A percentile compares a stretch with the other conserved stretches of the same genome.
phyloP scores from a whole-genome alignment of 2,329 filamentous ascomycete species.

The Cladorrhinum sp. region DNA sequence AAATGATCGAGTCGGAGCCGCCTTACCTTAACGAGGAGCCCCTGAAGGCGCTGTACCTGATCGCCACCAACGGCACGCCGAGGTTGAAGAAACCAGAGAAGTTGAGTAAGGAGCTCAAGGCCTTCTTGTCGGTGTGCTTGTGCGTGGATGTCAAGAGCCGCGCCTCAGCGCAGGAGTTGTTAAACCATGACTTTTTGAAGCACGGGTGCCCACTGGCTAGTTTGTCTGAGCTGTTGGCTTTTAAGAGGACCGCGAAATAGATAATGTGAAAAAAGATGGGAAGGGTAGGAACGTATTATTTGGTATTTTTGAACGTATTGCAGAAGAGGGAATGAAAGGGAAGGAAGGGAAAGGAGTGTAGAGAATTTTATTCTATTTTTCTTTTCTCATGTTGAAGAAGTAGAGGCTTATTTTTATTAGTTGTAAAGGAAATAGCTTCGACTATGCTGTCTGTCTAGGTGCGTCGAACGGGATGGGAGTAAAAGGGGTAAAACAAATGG shows the following conservation, averaged over 20 bases:
- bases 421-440: no score
- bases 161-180: slow-evolving; percentile 84
- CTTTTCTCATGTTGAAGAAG: no score
- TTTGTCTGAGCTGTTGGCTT: slow-evolving; percentile 82
- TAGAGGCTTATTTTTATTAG: no score
- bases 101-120: slow-evolving; percentile 95
- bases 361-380: no score
- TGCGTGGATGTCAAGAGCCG: slow-evolving; percentile 95
- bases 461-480: no score
- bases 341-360: not conserved
- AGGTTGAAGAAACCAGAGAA: slow-evolving; percentile 98
- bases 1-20: slow-evolving; percentile 99
- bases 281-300: not conserved
- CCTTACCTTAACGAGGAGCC: slow-evolving; percentile 98
- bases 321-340: not conserved
- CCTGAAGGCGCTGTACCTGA: slow-evolving; percentile 93
- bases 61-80: slow-evolving; percentile 95
- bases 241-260: slow-evolving; percentile 71
- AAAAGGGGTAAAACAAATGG: no score
- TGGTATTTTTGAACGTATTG: not conserved
- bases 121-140: slow-evolving; percentile 91
- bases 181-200: slow-evolving; percentile 91
- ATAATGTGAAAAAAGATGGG: not conserved
- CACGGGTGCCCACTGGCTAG: slow-evolving; percentile 81
- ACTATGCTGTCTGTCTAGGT: no score